Evolutionary conservation across 2,329 filamentous ascomycete genomes (phyloP), one percentile per base, ranked within the genome.

Genomic region (Aspergillus pseudoglaucus): DNA sequence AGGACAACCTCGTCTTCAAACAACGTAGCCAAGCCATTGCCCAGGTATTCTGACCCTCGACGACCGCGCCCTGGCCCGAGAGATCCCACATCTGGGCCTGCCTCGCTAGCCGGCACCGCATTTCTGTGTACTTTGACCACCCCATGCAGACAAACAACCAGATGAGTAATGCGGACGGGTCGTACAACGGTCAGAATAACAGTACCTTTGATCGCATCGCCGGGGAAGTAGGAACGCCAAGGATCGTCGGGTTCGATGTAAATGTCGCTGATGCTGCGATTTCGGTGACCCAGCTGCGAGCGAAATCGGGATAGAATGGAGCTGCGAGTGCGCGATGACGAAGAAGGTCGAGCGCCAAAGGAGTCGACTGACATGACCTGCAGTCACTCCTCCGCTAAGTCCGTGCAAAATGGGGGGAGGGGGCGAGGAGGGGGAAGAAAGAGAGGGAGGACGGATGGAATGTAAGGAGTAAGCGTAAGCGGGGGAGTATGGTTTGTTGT

Each of bases 61-160:
- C 70, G 78, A 38, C 78, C 79, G 53, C 76, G 74, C 15, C 78
- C 80, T 2, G 74, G 74, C 4, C 77, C 78, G 40, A 81, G 62
- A 33, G 74, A 75, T 3, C 74, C 70, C 48, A 72, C 67, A 42
- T 71, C 69, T 30, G 76, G 73, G 50, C 73, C 71, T 6, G 69
- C 68, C 53, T 83, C 80, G 10, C 77, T 75, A 0, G 79, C 74
- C 7, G 77, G 70, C 46, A 78, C 75, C 30, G 80, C 75, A 51
- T 80, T 82, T 65, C 82, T 83, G 67, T 77, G 83, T 14, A 84
- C 82, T 61, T 83, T 82, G 44, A 80, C 81, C 62, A 78, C 81
- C 18, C 82, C 82, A 68, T 84, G 80, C 51, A 85, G 66, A 57
- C 77, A 80, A 27, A 84, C 71, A 10, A 81, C 79, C 22, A 85